Conservation (phyloP, 257 asterid species). For the Solanum corneliomulleri region DNA sequence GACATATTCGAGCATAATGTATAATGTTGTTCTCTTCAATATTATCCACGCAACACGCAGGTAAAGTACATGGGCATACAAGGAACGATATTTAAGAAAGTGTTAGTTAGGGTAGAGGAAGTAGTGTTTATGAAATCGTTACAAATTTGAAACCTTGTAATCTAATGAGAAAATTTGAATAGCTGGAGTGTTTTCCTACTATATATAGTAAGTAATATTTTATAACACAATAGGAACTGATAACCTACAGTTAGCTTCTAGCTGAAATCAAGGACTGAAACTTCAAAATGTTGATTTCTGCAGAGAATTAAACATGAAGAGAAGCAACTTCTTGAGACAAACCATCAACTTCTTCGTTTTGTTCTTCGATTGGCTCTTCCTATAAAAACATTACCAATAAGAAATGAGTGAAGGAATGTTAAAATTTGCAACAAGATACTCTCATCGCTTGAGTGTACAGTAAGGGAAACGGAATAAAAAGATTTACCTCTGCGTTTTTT, state of each 20-base stretch:
- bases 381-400: not conserved
- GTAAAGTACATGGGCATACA: not conserved
- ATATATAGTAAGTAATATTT: not conserved
- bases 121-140: not conserved
- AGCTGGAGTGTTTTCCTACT: not conserved
- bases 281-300: not conserved
- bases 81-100: not conserved
- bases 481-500: slow-evolving; percentile 42
- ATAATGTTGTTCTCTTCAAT: not conserved
- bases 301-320: slow-evolving; percentile 12
- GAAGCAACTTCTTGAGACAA: slow-evolving; percentile 15
- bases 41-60: not conserved
- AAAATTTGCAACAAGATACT: not conserved
- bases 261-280: not conserved
- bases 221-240: not conserved
- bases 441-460: not conserved
- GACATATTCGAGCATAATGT: not conserved
- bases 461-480: not conserved
- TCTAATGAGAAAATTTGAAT: not conserved
- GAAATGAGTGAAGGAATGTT: not conserved
- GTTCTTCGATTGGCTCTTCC: slow-evolving; percentile 30
- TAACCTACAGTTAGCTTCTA: slow-evolving; percentile 16
- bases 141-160: not conserved
- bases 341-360: slow-evolving; percentile 23
- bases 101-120: not conserved